These are phyloP conservation scores for Macadamia integrifolia DNA, from an alignment of 164 flowering plant genomes.

Conservation along the genomic window DNA sequence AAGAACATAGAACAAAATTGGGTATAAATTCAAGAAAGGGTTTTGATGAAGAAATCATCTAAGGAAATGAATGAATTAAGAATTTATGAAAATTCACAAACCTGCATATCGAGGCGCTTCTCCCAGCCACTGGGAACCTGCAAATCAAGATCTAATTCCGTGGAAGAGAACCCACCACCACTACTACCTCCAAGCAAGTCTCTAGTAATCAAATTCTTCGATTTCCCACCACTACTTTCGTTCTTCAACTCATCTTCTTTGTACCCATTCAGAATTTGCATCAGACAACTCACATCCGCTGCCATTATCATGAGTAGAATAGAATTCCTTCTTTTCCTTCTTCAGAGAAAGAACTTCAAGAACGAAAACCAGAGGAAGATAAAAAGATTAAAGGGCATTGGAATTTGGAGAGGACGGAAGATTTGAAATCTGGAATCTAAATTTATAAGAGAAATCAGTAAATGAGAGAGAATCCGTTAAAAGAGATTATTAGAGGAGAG, in stretches of 20 bases:
- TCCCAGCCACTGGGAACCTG: conserved; percentile 57
- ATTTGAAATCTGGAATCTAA: background rate
- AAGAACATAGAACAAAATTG: background rate
- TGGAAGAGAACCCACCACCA: conserved; percentile 26
- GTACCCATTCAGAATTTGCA: conserved; percentile 32
- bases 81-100: background rate
- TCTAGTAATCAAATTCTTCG: conserved; percentile 41
- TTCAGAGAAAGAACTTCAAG: background rate
- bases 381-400: background rate
- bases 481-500: background rate
- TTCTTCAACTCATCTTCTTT: conserved; percentile 23
- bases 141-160: conserved; percentile 77
- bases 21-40: background rate
- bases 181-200: conserved; percentile 55
- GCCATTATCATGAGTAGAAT: conserved; percentile 35
- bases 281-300: conserved; percentile 54
- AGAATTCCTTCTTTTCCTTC: too few species aligned
- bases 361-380: background rate
- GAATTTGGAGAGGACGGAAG: background rate
- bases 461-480: conserved; percentile 8
- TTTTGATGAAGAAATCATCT: background rate
- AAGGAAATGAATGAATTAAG: background rate
- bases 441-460: background rate
- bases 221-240: conserved; percentile 14
- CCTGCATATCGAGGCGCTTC: conserved; percentile 32